phyloP scores from a whole-genome alignment of 2,329 filamentous ascomycete species.

The Incumbomyces lentus region DNA sequence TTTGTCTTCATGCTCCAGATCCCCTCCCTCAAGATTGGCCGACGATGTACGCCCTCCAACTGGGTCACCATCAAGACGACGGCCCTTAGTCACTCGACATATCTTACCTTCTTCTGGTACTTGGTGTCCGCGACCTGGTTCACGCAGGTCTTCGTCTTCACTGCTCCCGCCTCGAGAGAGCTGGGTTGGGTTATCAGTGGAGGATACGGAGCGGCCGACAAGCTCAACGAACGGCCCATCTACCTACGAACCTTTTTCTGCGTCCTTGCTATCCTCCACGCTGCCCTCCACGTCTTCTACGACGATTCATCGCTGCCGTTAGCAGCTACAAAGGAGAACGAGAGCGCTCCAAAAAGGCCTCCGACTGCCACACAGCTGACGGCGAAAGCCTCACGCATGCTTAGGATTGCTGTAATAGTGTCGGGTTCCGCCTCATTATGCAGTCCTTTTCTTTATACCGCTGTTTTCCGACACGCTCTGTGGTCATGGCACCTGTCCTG shows the following conservation, averaged over 20 bases:
- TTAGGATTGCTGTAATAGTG: slow-evolving; percentile 27
- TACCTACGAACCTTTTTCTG: slow-evolving; percentile 65
- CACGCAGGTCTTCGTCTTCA: slow-evolving; percentile 70
- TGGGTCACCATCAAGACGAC: slow-evolving; percentile 53
- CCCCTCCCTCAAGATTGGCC: slow-evolving; percentile 66
- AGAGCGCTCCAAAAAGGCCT: slow-evolving; percentile 26
- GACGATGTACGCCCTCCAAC: slow-evolving; percentile 59
- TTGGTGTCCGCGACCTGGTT: slow-evolving; percentile 67
- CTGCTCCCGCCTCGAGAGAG: slow-evolving; percentile 47
- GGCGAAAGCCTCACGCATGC: slow-evolving; percentile 22
- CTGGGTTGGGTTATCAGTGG: slow-evolving; percentile 64
- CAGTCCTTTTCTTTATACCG: slow-evolving; percentile 50
- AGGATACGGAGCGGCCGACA: slow-evolving; percentile 44
- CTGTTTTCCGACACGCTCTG: slow-evolving; percentile 50
- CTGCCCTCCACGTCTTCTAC: slow-evolving; percentile 55
- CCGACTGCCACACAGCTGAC: slow-evolving; percentile 32
- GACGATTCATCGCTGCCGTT: slow-evolving; percentile 62
- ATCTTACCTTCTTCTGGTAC: slow-evolving; percentile 68
- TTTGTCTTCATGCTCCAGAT: slow-evolving; percentile 77
- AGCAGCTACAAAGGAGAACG: slow-evolving; percentile 32
- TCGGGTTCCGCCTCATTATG: slow-evolving; percentile 33
- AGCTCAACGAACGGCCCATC: slow-evolving; percentile 76
- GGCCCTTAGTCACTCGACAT: slow-evolving; percentile 48
- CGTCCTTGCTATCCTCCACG: slow-evolving; percentile 59
- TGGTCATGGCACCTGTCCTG: slow-evolving; percentile 64